phyloP scores from a whole-genome alignment of 2,329 filamentous ascomycete species.

The Talaromyces atroroseus region DNA sequence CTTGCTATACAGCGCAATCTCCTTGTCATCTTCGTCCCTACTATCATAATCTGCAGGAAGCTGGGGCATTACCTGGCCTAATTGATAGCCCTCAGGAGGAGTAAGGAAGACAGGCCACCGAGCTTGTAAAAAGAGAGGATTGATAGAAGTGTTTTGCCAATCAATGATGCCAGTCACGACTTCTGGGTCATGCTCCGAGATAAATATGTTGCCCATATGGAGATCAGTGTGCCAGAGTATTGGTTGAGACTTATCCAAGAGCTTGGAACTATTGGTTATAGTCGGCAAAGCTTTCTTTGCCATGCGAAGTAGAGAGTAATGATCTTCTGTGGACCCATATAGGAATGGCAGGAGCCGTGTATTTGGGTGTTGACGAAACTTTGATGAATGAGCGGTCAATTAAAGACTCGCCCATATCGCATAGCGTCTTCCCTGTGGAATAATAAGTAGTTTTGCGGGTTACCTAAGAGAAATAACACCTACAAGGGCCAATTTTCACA shows the following conservation, averaged over 20 bases:
- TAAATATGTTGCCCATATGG: conserved; percentile 29
- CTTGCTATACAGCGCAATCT: conserved; percentile 12
- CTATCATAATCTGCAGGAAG: conserved; percentile 18
- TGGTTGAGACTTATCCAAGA: conserved; percentile 13
- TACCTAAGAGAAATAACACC: conserved; percentile 16
- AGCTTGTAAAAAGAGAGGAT: conserved; percentile 18
- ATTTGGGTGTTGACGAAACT: conserved; percentile 26
- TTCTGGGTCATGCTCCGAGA: conserved; percentile 19
- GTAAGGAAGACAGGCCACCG: conserved; percentile 18
- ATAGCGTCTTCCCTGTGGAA: conserved; percentile 27
- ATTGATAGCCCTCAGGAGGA: conserved; percentile 16
- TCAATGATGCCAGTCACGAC: conserved; percentile 17
- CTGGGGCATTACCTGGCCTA: conserved; percentile 15
- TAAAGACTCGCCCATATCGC: conserved; percentile 27
- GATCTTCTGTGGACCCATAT: conserved; percentile 33
- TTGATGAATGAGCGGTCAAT: conserved; percentile 28
- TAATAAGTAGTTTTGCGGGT: conserved; percentile 16
- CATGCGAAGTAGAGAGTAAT: conserved; percentile 16
- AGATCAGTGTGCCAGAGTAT: conserved; percentile 19
- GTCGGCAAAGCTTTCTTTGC: conserved; percentile 10
- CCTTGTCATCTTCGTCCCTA: conserved; percentile 16
- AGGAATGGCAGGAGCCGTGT: conserved; percentile 26
- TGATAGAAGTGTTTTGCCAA: conserved; percentile 20
- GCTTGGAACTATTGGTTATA: conserved; percentile 10
- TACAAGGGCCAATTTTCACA: conserved; percentile 35